phyloP scores from a whole-genome alignment of 768 basidiomycete genomes.

The Pleurotus eryngii region DNA sequence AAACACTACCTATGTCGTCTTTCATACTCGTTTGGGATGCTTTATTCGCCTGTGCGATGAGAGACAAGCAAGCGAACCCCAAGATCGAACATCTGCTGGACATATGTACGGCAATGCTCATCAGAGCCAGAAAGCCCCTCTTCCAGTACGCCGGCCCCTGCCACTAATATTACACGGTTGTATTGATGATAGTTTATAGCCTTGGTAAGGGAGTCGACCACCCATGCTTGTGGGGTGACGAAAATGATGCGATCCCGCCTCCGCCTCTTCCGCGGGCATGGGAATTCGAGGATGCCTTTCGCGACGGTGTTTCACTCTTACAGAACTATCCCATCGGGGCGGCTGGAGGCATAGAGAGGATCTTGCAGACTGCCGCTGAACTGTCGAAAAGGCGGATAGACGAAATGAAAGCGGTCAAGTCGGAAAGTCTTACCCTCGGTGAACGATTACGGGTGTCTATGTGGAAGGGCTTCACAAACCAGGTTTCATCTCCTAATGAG shows the following conservation, averaged over 20 bases:
- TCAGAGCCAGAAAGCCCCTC: slow-evolving; percentile 51
- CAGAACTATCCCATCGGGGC: slow-evolving; percentile 61
- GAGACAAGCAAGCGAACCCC: slow-evolving; percentile 51
- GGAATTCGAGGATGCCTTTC: slow-evolving; percentile 61
- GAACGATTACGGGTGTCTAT: slow-evolving; percentile 54
- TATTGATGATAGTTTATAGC: slow-evolving; percentile 27
- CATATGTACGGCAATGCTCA: slow-evolving; percentile 66
- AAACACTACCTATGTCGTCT: slow-evolving; percentile 64
- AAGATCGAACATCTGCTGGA: slow-evolving; percentile 72
- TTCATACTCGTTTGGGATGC: slow-evolving; percentile 69
- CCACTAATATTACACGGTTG: neutral
- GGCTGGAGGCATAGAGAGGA: slow-evolving; percentile 66
- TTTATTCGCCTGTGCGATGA: slow-evolving; percentile 56
- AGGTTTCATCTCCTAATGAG: slow-evolving; percentile 35
- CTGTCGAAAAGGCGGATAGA: slow-evolving; percentile 50
- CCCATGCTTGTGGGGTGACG: slow-evolving; percentile 54
- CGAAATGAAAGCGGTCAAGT: slow-evolving; percentile 27
- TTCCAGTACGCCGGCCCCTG: slow-evolving; percentile 40
- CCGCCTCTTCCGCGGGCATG: slow-evolving; percentile 44
- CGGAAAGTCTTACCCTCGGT: slow-evolving; percentile 43
- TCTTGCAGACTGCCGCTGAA: slow-evolving; percentile 67
- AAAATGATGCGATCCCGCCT: slow-evolving; percentile 30
- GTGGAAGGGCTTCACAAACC: slow-evolving; percentile 68
- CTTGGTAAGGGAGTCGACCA: slow-evolving; percentile 45
- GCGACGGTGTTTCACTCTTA: slow-evolving; percentile 62